Percentiles rank a stretch among this genome's conserved stretches.
Conservation (phyloP, 2,329 filamentous ascomycete species). For the Colletotrichum gigasporum region DNA sequence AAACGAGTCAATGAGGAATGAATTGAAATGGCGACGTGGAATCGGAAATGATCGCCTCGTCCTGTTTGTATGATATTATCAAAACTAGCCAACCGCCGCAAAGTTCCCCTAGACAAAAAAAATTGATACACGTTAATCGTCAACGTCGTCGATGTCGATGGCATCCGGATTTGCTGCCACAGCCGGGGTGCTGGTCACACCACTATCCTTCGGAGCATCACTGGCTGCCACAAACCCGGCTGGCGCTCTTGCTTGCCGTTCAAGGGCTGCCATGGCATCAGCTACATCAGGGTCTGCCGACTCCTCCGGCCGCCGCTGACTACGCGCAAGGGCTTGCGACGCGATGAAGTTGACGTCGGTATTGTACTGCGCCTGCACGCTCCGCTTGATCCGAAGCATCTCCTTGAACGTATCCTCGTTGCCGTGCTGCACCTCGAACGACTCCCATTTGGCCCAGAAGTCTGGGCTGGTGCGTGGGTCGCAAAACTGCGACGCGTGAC, state of each 20-base stretch:
- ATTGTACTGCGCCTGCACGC: conserved; percentile 97
- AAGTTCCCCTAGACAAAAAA: background rate
- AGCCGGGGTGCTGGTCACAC: conserved; percentile 52
- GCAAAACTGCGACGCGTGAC: conserved; percentile 96
- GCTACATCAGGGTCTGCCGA: conserved; percentile 58
- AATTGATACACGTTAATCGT: conserved; percentile 57
- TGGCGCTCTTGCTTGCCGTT: conserved; percentile 87
- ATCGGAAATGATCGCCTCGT: background rate
- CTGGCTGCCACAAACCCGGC: conserved; percentile 91
- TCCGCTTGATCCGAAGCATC: conserved; percentile 97
- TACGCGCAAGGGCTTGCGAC: conserved; percentile 88
- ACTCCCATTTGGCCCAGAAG: conserved; percentile 98
- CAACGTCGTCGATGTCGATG: conserved; percentile 80
- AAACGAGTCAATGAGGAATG: background rate
- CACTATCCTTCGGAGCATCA: conserved; percentile 71
- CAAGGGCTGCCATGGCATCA: conserved; percentile 90
- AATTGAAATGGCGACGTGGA: background rate
- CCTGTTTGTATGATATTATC: conserved; percentile 21
- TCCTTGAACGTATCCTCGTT: conserved; percentile 99
- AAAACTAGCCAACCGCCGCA: conserved; percentile 7
- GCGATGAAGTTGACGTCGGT: conserved; percentile 99
- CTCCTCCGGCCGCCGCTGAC: conserved; percentile 67
- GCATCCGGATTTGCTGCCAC: conserved; percentile 81
- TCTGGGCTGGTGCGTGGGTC: conserved; percentile 89
- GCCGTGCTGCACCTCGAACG: conserved; percentile 96